Evolutionary conservation across 177 flowering plant genomes (phyloP).

Genomic region (Telopea speciosissima): DNA sequence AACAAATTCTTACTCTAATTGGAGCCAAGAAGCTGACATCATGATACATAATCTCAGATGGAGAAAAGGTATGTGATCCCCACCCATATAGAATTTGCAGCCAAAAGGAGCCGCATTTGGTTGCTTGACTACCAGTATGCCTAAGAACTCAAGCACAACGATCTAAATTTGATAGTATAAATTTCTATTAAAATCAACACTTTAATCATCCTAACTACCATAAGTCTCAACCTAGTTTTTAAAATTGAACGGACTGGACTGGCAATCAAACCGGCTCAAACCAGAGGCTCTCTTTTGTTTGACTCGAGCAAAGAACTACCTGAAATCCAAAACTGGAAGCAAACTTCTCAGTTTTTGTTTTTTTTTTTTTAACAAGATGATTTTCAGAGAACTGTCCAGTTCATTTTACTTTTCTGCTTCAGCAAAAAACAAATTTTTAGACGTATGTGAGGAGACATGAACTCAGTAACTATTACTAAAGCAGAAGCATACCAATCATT

Average conservation of each 20-base stretch:
- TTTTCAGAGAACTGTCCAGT: no score
- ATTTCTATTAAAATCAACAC: background rate
- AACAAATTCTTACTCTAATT: no score
- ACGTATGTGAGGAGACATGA: background rate
- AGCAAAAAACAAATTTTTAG: no score
- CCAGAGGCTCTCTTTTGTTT: no score
- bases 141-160: background rate
- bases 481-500: background rate
- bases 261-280: background rate
- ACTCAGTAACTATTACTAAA: background rate
- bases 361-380: no score
- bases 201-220: background rate
- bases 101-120: background rate
- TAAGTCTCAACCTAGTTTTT: background rate
- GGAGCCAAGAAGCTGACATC: no score
- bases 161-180: background rate
- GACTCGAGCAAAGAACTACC: no score
- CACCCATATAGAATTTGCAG: background rate
- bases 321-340: no score
- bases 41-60: no score
- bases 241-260: background rate
- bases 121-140: background rate
- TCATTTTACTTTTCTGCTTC: no score
- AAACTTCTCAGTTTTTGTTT: no score
- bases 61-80: background rate